These are phyloP conservation scores for Rhazya stricta DNA, from an alignment of 257 asterid genomes.

Conservation along the genomic window DNA sequence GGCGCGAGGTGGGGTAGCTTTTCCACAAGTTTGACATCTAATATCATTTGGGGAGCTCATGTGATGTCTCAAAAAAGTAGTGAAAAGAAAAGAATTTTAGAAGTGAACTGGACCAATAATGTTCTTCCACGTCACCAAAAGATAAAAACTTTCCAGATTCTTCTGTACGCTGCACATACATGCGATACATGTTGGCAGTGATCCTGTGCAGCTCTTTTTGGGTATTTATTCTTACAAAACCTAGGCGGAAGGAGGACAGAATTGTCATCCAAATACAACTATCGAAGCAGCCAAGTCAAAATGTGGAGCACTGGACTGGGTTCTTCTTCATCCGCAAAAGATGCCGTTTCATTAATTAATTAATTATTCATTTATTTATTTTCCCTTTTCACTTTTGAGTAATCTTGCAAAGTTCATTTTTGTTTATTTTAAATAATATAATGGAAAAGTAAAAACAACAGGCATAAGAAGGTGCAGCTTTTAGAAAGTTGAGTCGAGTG, in stretches of 20 bases:
- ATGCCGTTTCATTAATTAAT: too few relatives aligned
- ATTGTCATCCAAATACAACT: not conserved
- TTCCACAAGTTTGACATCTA: not conserved
- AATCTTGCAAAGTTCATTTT: not conserved
- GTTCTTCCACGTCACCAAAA: constrained; percentile 1
- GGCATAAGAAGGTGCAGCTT: not conserved
- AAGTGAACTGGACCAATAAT: not conserved
- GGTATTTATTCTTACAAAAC: not conserved
- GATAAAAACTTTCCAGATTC: not conserved
- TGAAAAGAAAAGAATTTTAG: not conserved
- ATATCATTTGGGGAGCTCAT: not conserved
- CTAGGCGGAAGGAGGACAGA: not conserved
- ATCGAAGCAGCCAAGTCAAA: not conserved
- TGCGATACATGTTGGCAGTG: not conserved
- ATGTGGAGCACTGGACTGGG: too few relatives aligned
- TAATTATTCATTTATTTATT: too few relatives aligned
- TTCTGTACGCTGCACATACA: not conserved
- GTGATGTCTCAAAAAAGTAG: not conserved
- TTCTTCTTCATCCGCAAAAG: too few relatives aligned
- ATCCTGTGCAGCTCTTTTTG: not conserved
- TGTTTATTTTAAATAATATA: not conserved
- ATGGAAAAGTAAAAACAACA: not conserved
- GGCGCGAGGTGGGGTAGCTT: not conserved
- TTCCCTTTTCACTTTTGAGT: too few relatives aligned
- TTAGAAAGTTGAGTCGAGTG: not conserved